These are phyloP conservation scores for Ceratocystis eucalypticola DNA, from an alignment of 2,329 filamentous ascomycete species.

Conservation along the genomic window DNA sequence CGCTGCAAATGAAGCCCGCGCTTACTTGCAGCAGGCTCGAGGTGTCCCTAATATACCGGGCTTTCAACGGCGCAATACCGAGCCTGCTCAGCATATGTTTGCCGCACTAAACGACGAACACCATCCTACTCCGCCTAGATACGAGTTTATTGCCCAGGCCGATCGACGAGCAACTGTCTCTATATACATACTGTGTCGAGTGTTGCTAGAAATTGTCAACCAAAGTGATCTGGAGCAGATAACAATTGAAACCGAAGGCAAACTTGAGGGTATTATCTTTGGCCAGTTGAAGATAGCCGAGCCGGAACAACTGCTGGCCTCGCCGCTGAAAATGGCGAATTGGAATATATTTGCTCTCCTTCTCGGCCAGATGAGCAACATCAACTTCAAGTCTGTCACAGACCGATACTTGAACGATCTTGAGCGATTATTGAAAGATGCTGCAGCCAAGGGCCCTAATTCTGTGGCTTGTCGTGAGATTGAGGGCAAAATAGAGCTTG, in stretches of 20 bases:
- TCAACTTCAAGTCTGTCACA: constrained; percentile 76
- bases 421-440: constrained; percentile 61
- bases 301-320: constrained; percentile 62
- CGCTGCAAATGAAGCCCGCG: constrained; percentile 56
- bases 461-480: constrained; percentile 45
- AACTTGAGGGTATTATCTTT: constrained; percentile 90
- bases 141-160: constrained; percentile 58
- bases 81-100: constrained; percentile 36
- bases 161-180: constrained; percentile 88
- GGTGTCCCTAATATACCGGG: constrained; percentile 32
- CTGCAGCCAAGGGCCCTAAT: constrained; percentile 53
- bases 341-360: constrained; percentile 91
- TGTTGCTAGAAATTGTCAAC: constrained; percentile 84
- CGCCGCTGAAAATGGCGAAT: constrained; percentile 77
- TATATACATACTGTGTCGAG: constrained; percentile 88
- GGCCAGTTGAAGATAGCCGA: constrained; percentile 85
- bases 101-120: constrained; percentile 38
- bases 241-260: constrained; percentile 82
- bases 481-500: constrained; percentile 72
- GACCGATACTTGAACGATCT: constrained; percentile 72
- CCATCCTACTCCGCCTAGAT: constrained; percentile 9
- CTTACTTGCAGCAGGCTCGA: constrained; percentile 41
- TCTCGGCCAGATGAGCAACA: constrained; percentile 88
- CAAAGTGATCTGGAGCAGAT: constrained; percentile 75
- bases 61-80: constrained; percentile 59